phyloP scores from a whole-genome alignment of 257 asterid genomes.

The Knoxia roxburghii region DNA sequence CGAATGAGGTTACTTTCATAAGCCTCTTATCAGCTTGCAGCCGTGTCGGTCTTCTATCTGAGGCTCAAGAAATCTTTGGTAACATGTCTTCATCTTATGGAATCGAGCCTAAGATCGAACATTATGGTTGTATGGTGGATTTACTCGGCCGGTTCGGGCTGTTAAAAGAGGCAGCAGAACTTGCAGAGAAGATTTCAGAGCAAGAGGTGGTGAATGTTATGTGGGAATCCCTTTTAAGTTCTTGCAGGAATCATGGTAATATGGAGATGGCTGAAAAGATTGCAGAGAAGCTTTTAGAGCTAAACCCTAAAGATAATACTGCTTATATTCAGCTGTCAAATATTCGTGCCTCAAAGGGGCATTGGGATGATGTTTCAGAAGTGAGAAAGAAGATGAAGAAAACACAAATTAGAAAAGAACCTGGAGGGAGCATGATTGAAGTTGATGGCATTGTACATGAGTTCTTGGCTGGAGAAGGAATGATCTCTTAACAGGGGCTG shows the following conservation, averaged over 20 bases:
- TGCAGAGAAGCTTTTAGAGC: slow-evolving; percentile 27
- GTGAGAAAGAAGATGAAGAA: slow-evolving; percentile 30
- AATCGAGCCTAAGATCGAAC: slow-evolving; percentile 28
- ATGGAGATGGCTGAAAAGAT: slow-evolving; percentile 26
- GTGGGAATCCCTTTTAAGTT: slow-evolving; percentile 35
- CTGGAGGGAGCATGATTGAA: slow-evolving; percentile 36
- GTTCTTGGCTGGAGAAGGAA: slow-evolving; percentile 40
- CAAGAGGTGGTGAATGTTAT: slow-evolving; percentile 25
- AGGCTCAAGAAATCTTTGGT: slow-evolving; percentile 28
- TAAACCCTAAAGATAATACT: slow-evolving; percentile 28
- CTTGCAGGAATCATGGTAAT: slow-evolving; percentile 34
- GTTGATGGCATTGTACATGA: slow-evolving; percentile 32
- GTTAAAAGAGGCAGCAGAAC: slow-evolving; percentile 32
- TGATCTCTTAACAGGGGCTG: slow-evolving; percentile 9
- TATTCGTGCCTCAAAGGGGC: slow-evolving; percentile 27
- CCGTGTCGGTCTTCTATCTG: slow-evolving; percentile 28
- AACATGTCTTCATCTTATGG: slow-evolving; percentile 27
- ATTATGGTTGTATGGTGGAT: slow-evolving; percentile 42
- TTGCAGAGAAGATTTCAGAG: slow-evolving; percentile 21
- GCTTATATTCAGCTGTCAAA: slow-evolving; percentile 37
- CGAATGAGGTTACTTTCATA: slow-evolving; percentile 34
- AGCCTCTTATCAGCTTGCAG: slow-evolving; percentile 39
- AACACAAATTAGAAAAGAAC: slow-evolving; percentile 23
- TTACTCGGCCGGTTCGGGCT: slow-evolving; percentile 36
- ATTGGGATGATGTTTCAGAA: slow-evolving; percentile 25